phyloP scores from a whole-genome alignment of 352 stramenopile species.

The Pseudoperonospora humuli region DNA sequence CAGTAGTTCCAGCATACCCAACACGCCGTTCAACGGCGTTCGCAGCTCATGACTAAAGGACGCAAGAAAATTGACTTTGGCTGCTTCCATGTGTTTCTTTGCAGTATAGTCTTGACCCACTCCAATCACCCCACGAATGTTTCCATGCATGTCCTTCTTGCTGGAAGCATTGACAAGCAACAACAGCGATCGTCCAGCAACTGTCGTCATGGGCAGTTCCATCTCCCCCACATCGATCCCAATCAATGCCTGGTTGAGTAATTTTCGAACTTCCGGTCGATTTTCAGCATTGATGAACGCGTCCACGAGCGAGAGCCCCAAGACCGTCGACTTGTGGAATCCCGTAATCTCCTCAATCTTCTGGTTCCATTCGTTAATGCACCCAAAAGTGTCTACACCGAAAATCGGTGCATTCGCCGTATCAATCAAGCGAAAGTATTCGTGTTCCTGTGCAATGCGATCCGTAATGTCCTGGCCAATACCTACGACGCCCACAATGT shows the following conservation, averaged over 20 bases:
- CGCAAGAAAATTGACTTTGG: conserved; percentile 57
- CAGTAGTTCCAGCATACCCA: conserved; percentile 71
- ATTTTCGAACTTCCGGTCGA: conserved; percentile 35
- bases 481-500: conserved; percentile 81
- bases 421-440: conserved; percentile 73
- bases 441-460: conserved; percentile 65
- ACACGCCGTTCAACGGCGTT: conserved; percentile 69
- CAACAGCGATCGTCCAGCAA: conserved; percentile 30
- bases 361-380: conserved; percentile 74
- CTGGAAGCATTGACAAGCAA: conserved; percentile 61
- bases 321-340: conserved; percentile 49
- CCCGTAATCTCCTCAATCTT: conserved; percentile 72
- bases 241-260: conserved; percentile 60
- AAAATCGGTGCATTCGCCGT: conserved; percentile 73
- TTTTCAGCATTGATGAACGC: conserved; percentile 56
- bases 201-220: conserved; percentile 61
- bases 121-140: conserved; percentile 82
- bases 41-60: conserved; percentile 64
- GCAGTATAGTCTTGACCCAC: conserved; percentile 87
- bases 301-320: conserved; percentile 53
- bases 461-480: conserved; percentile 84
- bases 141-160: conserved; percentile 80
- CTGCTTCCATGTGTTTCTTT: conserved; percentile 63
- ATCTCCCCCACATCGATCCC: conserved; percentile 64
- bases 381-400: conserved; percentile 60